These are phyloP conservation scores for Coemansia sp. DNA, from an alignment of 192 early-diverging fungal species.

Conservation along the genomic window DNA sequence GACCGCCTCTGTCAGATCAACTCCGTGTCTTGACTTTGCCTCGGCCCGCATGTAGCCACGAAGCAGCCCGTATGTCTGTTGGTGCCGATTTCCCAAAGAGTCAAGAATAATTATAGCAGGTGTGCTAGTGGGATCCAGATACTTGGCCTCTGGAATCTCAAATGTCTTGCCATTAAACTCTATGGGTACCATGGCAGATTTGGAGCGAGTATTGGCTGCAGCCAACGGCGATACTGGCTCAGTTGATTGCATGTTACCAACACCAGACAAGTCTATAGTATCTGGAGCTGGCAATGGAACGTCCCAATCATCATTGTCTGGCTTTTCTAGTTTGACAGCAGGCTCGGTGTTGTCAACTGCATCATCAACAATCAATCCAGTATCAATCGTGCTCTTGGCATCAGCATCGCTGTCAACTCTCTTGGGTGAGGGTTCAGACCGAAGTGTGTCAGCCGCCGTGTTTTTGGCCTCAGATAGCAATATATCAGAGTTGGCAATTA, in stretches of 20 bases:
- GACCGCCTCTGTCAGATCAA: constrained; percentile 27
- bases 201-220: not conserved
- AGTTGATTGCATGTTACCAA: not conserved
- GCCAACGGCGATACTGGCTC: not conserved
- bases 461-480: not conserved
- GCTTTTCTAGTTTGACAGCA: not conserved
- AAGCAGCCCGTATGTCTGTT: constrained; percentile 36
- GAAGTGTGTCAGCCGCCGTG: not conserved
- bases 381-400: constrained; percentile 34
- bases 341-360: not conserved
- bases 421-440: not conserved
- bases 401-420: constrained; percentile 3
- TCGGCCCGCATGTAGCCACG: constrained; percentile 57
- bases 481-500: constrained; percentile 71
- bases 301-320: not conserved
- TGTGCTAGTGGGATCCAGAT: constrained; percentile 21
- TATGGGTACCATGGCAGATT: constrained; percentile 10
- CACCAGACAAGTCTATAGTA: not conserved
- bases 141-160: constrained; percentile 18
- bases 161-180: constrained; percentile 15
- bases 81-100: constrained; percentile 49
- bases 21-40: constrained; percentile 56
- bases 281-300: no score
- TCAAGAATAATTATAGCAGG: constrained; percentile 45
- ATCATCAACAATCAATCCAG: no score